Percentiles rank a stretch among this genome's conserved stretches.
These are phyloP conservation scores for Mycena vulgaris DNA, from an alignment of 768 basidiomycete genomes.

Conservation along the genomic window DNA sequence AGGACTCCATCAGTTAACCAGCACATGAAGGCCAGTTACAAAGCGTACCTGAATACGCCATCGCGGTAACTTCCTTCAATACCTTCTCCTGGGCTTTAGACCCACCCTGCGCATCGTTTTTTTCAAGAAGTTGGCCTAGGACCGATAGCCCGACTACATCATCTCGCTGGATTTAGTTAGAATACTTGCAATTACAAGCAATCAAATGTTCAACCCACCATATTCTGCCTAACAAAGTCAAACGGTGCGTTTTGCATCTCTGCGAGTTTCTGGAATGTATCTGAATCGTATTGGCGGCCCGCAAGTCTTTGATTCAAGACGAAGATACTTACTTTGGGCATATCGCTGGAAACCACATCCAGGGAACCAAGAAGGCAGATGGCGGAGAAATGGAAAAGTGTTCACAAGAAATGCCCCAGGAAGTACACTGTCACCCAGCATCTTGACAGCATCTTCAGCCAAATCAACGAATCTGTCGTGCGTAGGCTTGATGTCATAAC, in stretches of 20 bases:
- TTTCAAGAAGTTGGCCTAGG: background rate
- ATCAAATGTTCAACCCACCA: slow-evolving; percentile 1
- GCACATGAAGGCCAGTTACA: too few relatives aligned
- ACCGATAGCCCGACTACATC: background rate
- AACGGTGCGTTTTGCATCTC: slow-evolving; percentile 11
- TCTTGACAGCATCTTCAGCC: slow-evolving; percentile 38
- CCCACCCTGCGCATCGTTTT: background rate
- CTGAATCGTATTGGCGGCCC: background rate
- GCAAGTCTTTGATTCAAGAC: too few relatives aligned
- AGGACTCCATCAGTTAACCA: background rate
- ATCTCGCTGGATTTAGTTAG: slow-evolving; percentile 2
- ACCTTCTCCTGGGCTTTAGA: background rate
- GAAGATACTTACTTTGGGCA: too few relatives aligned
- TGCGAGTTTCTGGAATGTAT: background rate
- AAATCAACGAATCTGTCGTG: slow-evolving; percentile 43
- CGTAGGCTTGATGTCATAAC: slow-evolving; percentile 43
- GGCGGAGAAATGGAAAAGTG: slow-evolving; percentile 47
- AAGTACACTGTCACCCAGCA: slow-evolving; percentile 29
- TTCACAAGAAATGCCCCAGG: slow-evolving; percentile 46
- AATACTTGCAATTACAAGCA: background rate
- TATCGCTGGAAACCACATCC: background rate
- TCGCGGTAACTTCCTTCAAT: slow-evolving; percentile 8
- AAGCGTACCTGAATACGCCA: slow-evolving; percentile 14
- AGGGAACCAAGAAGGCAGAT: slow-evolving; percentile 53
- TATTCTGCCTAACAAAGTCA: slow-evolving; percentile 19